Base-by-base conservation (phyloP, 2,329 filamentous ascomycete genomes). In the Fusarium annulatum region DNA sequence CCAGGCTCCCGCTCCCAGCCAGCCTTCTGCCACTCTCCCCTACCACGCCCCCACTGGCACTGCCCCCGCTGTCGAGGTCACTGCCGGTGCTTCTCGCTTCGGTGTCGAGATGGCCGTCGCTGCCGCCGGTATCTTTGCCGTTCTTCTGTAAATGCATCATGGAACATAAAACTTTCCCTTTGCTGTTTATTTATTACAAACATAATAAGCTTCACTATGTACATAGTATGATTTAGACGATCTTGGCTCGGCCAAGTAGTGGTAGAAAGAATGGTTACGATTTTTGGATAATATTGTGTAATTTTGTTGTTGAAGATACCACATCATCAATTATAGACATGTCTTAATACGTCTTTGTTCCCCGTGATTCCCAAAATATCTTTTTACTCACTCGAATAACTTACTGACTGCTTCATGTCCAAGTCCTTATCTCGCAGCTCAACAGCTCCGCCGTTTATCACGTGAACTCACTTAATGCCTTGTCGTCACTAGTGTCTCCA, bases 81-180 rank as follows among this genome's bases (percentile, higher is more conserved):
- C 77, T 52, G 78, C 77, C 52, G 81, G 78, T 60, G 81, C 80
- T 58, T 80, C 76, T 62, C 81, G 79, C 65, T 67, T 82, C 45
- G 77, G 77, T 69, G 62, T 80, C 51, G 75, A 78, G 69, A 64
- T 79, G 58, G 76, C 77, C 52, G 79, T 77, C 56, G 80, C 76
- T 49, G 79, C 79, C 26, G 80, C 76, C 38, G 81, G 79, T 76
- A 64, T 82, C 52, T 77, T 78, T 52, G 81, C 76, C 42, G 59
- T 82, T 71, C 75, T 82, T 58, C 73, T 83, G 71, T 82, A 82
- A 80, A 77, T 68, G 69, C 55, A 56, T 68, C 51, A 64, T 45
- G 73, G 67, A 67, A 67, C 61, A 60, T 62, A 43, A 69, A 64
- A 59, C 28, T 64, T 75, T 72, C 67, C 46, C 76, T 71, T 55